Evolutionary conservation across 225 moss, liverwort and hornwort species (phyloP).

Genomic region (Takakia lepidozioides): DNA sequence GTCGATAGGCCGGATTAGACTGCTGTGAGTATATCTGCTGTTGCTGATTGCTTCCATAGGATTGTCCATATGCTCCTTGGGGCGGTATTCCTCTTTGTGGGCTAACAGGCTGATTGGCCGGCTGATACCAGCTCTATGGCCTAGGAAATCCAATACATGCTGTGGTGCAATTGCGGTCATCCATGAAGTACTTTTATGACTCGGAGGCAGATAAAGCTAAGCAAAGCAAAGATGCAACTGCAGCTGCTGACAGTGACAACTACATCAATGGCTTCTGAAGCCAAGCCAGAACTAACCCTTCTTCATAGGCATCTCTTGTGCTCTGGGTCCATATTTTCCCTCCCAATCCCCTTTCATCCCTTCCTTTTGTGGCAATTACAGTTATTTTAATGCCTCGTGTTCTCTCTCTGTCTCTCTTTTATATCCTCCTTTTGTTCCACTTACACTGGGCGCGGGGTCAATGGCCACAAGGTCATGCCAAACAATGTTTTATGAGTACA

Average conservation of each 20-base stretch:
- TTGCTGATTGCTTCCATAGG: too few relatives aligned
- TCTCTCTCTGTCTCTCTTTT: not conserved
- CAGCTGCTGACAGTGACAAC: slow-evolving; percentile 57
- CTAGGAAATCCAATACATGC: slow-evolving; percentile 95
- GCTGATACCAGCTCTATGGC: too few relatives aligned
- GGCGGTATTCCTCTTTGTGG: too few relatives aligned
- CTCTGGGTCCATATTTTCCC: slow-evolving; percentile 3
- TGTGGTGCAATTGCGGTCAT: slow-evolving; percentile 90
- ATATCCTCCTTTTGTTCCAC: too few relatives aligned
- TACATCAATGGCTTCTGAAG: slow-evolving; percentile 64
- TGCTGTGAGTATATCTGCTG: too few relatives aligned
- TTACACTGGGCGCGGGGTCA: too few relatives aligned
- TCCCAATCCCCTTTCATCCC: not conserved
- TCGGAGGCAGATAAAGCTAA: slow-evolving; percentile 55
- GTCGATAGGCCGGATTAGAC: too few relatives aligned
- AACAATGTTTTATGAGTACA: too few relatives aligned
- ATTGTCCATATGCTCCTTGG: too few relatives aligned
- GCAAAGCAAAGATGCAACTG: slow-evolving; percentile 62
- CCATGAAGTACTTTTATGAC: slow-evolving; percentile 86
- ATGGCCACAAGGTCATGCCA: too few relatives aligned
- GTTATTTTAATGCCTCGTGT: slow-evolving; percentile 1
- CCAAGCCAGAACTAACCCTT: slow-evolving; percentile 58
- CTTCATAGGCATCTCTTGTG: slow-evolving; percentile 46
- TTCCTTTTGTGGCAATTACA: too few relatives aligned
- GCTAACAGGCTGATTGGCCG: too few relatives aligned